phyloP scores from a whole-genome alignment of 2,329 filamentous ascomycete genomes.

The Phyllosticta citribraziliensis region DNA sequence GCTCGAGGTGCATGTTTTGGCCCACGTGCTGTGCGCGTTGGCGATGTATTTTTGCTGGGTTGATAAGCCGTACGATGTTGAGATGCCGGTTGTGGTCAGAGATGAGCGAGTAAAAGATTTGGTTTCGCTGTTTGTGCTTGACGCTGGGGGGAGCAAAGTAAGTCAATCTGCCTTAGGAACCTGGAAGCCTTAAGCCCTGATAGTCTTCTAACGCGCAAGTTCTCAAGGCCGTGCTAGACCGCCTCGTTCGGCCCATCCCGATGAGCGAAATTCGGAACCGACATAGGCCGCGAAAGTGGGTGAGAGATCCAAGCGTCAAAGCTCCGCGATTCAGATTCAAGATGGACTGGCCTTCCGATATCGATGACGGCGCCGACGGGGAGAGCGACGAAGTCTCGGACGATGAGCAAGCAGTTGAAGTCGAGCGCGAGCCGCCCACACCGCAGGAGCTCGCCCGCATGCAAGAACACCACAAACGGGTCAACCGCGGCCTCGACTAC shows the following conservation, averaged over 20 bases:
- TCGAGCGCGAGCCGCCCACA: neutral
- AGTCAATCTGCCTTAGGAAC: neutral
- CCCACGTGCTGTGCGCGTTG: constrained; percentile 26
- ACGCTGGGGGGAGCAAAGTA: neutral
- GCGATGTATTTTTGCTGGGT: constrained; percentile 26
- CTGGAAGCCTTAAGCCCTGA: neutral
- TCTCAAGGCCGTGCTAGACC: neutral
- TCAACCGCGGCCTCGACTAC: constrained; percentile 4
- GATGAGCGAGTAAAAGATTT: constrained; percentile 13
- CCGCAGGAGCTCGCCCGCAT: neutral
- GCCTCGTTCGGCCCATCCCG: neutral
- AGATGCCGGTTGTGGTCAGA: constrained; percentile 11
- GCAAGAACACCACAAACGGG: neutral
- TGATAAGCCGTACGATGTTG: constrained; percentile 24
- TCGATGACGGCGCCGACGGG: too few relatives aligned
- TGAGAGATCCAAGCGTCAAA: neutral
- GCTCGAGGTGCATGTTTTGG: constrained; percentile 28
- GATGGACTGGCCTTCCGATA: too few relatives aligned
- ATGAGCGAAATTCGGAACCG: neutral
- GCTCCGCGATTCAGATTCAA: neutral
- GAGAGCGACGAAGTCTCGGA: too few relatives aligned
- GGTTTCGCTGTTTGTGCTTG: constrained; percentile 13
- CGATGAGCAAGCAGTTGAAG: neutral
- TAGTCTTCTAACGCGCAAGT: too few relatives aligned
- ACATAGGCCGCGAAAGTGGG: neutral